Percentiles rank a stretch among this genome's conserved stretches.
These are phyloP conservation scores for Pachyrhizus erosus DNA, from an alignment of 306 rosid species.

Conservation along the genomic window DNA sequence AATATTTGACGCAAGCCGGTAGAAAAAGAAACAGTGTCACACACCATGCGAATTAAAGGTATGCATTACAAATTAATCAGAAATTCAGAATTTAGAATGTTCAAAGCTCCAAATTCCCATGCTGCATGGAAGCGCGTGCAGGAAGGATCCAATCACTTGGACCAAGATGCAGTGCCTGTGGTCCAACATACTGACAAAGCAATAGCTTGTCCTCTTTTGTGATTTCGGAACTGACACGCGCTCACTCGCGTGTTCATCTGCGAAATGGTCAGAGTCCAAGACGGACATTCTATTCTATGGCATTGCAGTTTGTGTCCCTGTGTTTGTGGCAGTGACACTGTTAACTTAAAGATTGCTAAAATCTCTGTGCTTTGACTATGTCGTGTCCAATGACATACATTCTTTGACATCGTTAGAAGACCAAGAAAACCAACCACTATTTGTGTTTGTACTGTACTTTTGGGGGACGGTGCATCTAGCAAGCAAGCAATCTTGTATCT, in stretches of 20 bases:
- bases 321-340: slow-evolving; percentile 35
- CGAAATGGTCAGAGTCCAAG: slow-evolving; percentile 36
- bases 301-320: slow-evolving; percentile 44
- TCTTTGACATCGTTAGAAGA: slow-evolving; percentile 35
- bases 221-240: slow-evolving; percentile 34
- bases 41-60: slow-evolving; percentile 35
- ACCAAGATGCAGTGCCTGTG: slow-evolving; percentile 37
- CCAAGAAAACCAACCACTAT: neutral
- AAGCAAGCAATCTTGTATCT: no score
- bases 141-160: slow-evolving; percentile 44
- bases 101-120: slow-evolving; percentile 55
- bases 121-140: slow-evolving; percentile 61
- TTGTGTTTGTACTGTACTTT: no score
- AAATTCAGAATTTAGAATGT: slow-evolving; percentile 43
- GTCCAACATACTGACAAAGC: slow-evolving; percentile 60
- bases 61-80: neutral
- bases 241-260: slow-evolving; percentile 45
- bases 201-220: slow-evolving; percentile 48
- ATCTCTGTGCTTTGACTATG: slow-evolving; percentile 52
- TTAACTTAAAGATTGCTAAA: slow-evolving; percentile 30
- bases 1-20: neutral
- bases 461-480: no score
- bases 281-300: slow-evolving; percentile 47
- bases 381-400: neutral
- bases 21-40: slow-evolving; percentile 26